A percentile compares a stretch with the other conserved stretches of the same genome.
phyloP scores from a whole-genome alignment of 2,329 filamentous ascomycete genomes.

The Penicillium nordicum region DNA sequence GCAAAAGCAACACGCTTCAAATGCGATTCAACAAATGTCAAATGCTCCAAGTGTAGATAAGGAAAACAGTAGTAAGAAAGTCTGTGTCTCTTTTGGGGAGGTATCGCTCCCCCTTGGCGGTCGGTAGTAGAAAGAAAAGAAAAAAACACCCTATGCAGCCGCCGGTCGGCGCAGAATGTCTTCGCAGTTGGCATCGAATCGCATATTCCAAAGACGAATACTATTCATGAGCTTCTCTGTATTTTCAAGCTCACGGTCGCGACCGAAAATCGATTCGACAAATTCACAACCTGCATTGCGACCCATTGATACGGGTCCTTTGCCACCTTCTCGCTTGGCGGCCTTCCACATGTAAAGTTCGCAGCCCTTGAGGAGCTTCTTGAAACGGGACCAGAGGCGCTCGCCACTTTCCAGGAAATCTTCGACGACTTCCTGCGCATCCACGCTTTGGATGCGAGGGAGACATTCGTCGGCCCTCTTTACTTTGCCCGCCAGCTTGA shows the following conservation, averaged over 20 bases:
- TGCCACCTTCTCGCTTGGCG: constrained; percentile 66
- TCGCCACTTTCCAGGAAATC: constrained; percentile 90
- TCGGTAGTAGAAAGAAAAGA: constrained; percentile 1
- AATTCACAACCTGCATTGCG: constrained; percentile 93
- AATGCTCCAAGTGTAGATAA: constrained; percentile 17
- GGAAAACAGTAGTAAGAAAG: constrained; percentile 7
- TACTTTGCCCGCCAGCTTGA: constrained; percentile 89
- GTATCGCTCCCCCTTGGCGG: constrained; percentile 8
- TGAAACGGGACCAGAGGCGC: constrained; percentile 78
- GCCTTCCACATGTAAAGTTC: constrained; percentile 94
- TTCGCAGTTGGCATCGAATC: constrained; percentile 94
- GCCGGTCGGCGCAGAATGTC: constrained; percentile 67
- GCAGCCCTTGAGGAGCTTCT: constrained; percentile 81
- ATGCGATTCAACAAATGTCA: constrained; percentile 31
- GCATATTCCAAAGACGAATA: constrained; percentile 83
- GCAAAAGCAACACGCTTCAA: constrained; percentile 36
- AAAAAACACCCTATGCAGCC: constrained; percentile 29
- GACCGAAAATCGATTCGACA: constrained; percentile 90
- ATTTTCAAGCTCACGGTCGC: constrained; percentile 81
- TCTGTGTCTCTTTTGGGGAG: constrained; percentile 12
- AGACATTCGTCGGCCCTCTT: constrained; percentile 82
- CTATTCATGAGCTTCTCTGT: constrained; percentile 92
- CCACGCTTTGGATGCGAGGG: constrained; percentile 65
- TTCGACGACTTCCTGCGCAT: constrained; percentile 76
- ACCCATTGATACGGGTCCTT: constrained; percentile 68